Evolutionary conservation across 2,329 filamentous ascomycete genomes (phyloP).

Genomic region (Botrytis pseudocinerea): DNA sequence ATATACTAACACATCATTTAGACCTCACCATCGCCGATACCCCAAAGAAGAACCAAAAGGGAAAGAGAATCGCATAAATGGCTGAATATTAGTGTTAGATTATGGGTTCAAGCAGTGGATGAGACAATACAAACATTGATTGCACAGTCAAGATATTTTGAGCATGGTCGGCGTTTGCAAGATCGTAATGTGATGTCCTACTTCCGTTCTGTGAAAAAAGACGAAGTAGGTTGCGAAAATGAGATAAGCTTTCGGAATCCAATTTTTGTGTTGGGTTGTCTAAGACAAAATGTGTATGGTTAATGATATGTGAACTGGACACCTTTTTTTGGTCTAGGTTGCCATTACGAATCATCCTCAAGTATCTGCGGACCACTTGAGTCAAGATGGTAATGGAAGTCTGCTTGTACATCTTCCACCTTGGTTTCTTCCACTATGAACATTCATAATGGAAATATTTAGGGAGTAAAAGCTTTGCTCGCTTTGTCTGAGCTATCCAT

Average conservation of each 20-base stretch:
- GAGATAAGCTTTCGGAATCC: conserved; percentile 14
- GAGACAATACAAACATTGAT: conserved; percentile 20
- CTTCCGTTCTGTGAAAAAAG: conserved; percentile 8
- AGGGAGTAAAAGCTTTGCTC: neutral
- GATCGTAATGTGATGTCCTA: conserved; percentile 14
- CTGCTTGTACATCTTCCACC: neutral
- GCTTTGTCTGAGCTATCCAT: neutral
- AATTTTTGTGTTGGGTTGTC: neutral
- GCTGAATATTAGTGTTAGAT: neutral
- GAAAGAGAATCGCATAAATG: conserved; percentile 41
- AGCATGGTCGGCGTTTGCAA: conserved; percentile 18
- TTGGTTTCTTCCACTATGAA: neutral
- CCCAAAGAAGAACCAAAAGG: conserved; percentile 59
- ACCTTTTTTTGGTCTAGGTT: neutral
- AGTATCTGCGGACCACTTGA: neutral
- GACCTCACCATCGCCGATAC: conserved; percentile 60
- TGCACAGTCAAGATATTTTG: conserved; percentile 18
- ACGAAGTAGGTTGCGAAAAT: conserved; percentile 7
- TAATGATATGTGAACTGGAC: neutral
- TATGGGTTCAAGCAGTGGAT: conserved; percentile 22
- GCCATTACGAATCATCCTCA: too few relatives aligned
- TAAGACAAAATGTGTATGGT: too few relatives aligned
- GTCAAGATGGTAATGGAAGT: neutral
- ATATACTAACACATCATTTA: conserved; percentile 38
- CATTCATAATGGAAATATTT: neutral